phyloP scores from a whole-genome alignment of 495 filamentous ascomycete genomes.

The Xylaria scruposa region DNA sequence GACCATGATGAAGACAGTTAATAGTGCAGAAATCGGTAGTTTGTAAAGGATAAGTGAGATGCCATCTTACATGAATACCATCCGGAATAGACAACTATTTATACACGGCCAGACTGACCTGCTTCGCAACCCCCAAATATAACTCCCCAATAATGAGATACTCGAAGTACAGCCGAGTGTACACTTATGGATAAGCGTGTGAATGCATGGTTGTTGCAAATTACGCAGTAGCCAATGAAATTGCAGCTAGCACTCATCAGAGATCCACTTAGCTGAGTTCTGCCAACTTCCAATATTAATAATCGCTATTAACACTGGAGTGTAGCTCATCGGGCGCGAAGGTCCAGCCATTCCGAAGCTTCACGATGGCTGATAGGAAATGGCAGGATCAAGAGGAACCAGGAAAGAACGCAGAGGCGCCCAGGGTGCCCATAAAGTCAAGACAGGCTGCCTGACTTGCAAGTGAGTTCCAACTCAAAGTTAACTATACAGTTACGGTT shows the following conservation, averaged over 20 bases:
- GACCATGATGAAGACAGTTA: not conserved
- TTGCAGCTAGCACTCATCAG: not conserved
- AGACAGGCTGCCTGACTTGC: conserved; percentile 4
- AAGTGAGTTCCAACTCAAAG: not conserved
- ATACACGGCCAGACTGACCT: not conserved
- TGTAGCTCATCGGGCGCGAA: not conserved
- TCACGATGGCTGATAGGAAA: not conserved
- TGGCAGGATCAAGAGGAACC: not conserved
- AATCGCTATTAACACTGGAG: not conserved
- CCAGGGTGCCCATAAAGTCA: not conserved
- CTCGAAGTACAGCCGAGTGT: not conserved
- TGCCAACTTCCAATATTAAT: not conserved
- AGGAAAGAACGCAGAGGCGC: not conserved
- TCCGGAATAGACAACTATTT: not conserved
- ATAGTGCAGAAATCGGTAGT: not conserved
- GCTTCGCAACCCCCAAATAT: not conserved
- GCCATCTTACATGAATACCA: not conserved
- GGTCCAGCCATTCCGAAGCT: not conserved
- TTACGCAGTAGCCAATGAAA: conserved; percentile 5
- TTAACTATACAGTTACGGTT: not conserved
- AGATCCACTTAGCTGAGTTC: not conserved
- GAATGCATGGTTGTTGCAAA: not conserved
- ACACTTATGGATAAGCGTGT: not conserved
- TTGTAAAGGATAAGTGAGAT: not conserved
- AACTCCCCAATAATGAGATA: not conserved